Percentiles rank a stretch among this genome's conserved stretches.
Evolutionary conservation across 1,284 basidiomycete genomes (phyloP).

Genomic region (Apiotrichum gracile): DNA sequence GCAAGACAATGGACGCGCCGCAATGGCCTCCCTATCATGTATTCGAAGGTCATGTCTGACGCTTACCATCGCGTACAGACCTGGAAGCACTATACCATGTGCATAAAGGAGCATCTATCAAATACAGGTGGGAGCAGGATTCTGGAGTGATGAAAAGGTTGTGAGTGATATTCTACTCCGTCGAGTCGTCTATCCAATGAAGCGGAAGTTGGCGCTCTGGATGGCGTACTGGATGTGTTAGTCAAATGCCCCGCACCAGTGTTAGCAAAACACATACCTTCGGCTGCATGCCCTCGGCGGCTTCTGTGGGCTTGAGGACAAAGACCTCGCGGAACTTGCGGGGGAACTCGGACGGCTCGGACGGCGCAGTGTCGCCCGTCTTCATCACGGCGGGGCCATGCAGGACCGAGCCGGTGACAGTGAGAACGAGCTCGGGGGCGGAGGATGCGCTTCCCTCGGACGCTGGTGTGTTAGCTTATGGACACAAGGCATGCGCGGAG

Average conservation of each 20-base stretch:
- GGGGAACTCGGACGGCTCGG: slow-evolving; percentile 26
- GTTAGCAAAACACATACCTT: slow-evolving; percentile 23
- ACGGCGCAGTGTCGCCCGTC: slow-evolving; percentile 15
- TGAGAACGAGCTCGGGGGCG: slow-evolving; percentile 38
- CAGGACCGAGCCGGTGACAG: slow-evolving; percentile 40
- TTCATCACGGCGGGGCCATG: slow-evolving; percentile 34
- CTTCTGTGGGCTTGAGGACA: slow-evolving; percentile 32
- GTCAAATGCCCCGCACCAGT: background rate
- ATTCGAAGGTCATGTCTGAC: too few relatives aligned
- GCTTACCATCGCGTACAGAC: too few relatives aligned
- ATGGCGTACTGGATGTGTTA: slow-evolving; percentile 32
- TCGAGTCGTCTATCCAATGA: slow-evolving; percentile 29
- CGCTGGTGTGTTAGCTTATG: slow-evolving; percentile 3
- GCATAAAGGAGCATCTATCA: too few relatives aligned
- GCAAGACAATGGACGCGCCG: too few relatives aligned
- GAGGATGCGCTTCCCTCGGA: slow-evolving; percentile 14
- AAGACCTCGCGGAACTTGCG: slow-evolving; percentile 44
- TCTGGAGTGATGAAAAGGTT: background rate
- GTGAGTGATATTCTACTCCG: background rate
- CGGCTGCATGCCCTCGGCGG: slow-evolving; percentile 38
- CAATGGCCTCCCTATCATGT: too few relatives aligned
- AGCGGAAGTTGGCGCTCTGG: slow-evolving; percentile 40
- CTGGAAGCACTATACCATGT: too few relatives aligned
- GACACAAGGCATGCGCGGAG: too few relatives aligned
- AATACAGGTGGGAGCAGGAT: too few relatives aligned